Evolutionary conservation across 208 protist species (phyloP).

Genomic region (Trypanosomatidae sp.): DNA sequence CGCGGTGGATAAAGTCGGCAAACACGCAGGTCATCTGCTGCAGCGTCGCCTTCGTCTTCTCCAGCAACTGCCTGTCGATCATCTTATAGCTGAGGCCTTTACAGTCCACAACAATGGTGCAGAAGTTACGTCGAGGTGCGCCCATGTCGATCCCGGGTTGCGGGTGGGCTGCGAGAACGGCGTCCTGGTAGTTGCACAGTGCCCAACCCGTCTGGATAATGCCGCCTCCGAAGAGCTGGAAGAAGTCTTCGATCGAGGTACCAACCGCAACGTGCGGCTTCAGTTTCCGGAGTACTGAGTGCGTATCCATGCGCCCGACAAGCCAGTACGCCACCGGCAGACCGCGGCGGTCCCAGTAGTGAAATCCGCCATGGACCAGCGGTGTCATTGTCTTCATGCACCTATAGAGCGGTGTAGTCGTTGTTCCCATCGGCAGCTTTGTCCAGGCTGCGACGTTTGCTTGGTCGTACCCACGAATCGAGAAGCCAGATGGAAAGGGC

Average conservation of each 20-base stretch:
- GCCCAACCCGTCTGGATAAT: conserved; percentile 37
- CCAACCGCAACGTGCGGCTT: conserved; percentile 44
- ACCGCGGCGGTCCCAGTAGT: conserved; percentile 59
- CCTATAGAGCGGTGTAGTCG: conserved; percentile 28
- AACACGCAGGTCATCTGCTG: conserved; percentile 43
- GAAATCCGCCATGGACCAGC: conserved; percentile 34
- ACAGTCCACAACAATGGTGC: conserved; percentile 61
- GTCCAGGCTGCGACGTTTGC: conserved; percentile 18
- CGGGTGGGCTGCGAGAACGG: conserved; percentile 25
- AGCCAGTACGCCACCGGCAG: conserved; percentile 53
- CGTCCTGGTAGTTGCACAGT: conserved; percentile 50
- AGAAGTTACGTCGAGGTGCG: conserved; percentile 34
- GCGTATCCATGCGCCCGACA: conserved; percentile 36
- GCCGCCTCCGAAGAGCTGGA: conserved; percentile 30
- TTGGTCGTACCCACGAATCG: conserved; percentile 60
- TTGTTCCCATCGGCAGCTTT: neutral
- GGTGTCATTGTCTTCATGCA: conserved; percentile 32
- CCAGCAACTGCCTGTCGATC: conserved; percentile 53
- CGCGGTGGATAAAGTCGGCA: conserved; percentile 56
- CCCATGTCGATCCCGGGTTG: conserved; percentile 30
- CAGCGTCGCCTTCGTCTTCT: conserved; percentile 44
- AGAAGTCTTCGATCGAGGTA: conserved; percentile 31
- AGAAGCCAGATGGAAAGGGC: conserved; percentile 46
- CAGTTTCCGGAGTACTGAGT: conserved; percentile 28
- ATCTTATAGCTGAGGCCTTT: conserved; percentile 59